phyloP scores from a whole-genome alignment of 225 moss, liverwort and hornwort genomes.

The Pleurozium schreberi region DNA sequence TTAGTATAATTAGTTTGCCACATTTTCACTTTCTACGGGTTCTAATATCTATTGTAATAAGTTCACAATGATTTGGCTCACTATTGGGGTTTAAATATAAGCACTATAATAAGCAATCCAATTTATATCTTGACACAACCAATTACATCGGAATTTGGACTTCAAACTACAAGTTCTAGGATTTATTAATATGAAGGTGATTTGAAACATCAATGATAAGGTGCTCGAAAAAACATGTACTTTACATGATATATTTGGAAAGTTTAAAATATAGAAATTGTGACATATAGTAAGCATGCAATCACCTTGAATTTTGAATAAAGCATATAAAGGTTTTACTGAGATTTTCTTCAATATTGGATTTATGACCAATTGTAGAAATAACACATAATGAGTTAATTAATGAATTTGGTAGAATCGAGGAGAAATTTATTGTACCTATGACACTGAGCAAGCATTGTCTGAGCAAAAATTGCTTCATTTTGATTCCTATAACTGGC shows the following conservation, averaged over 20 bases:
- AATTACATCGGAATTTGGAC: neutral
- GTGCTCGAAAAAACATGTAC: neutral
- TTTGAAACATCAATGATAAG: neutral
- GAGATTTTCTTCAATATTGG: neutral
- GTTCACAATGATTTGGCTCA: too few relatives aligned
- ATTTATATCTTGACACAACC: neutral
- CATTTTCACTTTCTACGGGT: too few relatives aligned
- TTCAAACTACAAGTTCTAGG: neutral
- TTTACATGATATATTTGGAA: neutral
- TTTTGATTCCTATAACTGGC: slow-evolving; percentile 29
- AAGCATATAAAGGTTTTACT: neutral
- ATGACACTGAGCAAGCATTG: slow-evolving; percentile 37
- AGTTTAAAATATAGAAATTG: neutral
- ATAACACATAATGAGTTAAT: neutral
- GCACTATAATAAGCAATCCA: neutral
- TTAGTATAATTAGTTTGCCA: too few relatives aligned
- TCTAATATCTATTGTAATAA: too few relatives aligned
- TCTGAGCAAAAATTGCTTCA: slow-evolving; percentile 26
- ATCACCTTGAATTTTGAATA: neutral
- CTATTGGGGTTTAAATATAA: neutral
- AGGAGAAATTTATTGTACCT: neutral
- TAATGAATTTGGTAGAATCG: neutral
- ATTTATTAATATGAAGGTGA: neutral
- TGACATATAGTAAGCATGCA: neutral
- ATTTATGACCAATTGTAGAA: neutral